Conservation (phyloP, 139 green algal genomes). For the Medakamo hakoo region DNA sequence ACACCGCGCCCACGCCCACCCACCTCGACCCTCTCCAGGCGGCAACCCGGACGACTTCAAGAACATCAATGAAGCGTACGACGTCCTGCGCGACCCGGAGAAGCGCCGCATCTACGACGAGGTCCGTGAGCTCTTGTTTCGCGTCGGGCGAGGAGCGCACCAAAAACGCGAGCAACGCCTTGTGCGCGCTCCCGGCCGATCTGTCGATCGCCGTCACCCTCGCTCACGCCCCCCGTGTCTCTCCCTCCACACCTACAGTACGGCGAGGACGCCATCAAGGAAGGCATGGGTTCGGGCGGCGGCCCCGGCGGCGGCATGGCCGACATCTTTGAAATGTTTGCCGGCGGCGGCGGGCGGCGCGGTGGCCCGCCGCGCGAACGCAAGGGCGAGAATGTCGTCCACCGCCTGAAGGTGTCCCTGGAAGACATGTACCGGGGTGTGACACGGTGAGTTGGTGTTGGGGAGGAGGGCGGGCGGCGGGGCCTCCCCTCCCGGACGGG, state of each 20-base stretch:
- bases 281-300: slow-evolving; percentile 61
- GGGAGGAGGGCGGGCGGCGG: too few relatives aligned
- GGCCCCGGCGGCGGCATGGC: slow-evolving; percentile 62
- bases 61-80: slow-evolving; percentile 95
- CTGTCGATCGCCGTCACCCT: too few relatives aligned
- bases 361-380: slow-evolving; percentile 29
- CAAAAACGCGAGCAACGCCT: too few relatives aligned
- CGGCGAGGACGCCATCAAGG: slow-evolving; percentile 97
- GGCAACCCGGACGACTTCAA: slow-evolving; percentile 94
- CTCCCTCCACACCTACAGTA: slow-evolving; percentile 42
- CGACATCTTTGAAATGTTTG: slow-evolving; percentile 91
- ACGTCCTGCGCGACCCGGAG: slow-evolving; percentile 86
- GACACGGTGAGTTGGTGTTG: too few relatives aligned
- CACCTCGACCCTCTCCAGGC: too few relatives aligned
- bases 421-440: slow-evolving; percentile 86
- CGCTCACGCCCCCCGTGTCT: too few relatives aligned
- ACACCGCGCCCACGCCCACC: too few relatives aligned
- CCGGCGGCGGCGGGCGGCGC: slow-evolving; percentile 38
- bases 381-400: slow-evolving; percentile 86
- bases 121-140: slow-evolving; percentile 24
- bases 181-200: too few relatives aligned
- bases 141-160: too few relatives aligned
- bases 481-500: too few relatives aligned
- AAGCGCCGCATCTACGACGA: slow-evolving; percentile 94
- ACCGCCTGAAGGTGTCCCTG: slow-evolving; percentile 73